Base-by-base conservation (phyloP, 2,329 filamentous ascomycete genomes). In the Epichloe gansuensis region DNA sequence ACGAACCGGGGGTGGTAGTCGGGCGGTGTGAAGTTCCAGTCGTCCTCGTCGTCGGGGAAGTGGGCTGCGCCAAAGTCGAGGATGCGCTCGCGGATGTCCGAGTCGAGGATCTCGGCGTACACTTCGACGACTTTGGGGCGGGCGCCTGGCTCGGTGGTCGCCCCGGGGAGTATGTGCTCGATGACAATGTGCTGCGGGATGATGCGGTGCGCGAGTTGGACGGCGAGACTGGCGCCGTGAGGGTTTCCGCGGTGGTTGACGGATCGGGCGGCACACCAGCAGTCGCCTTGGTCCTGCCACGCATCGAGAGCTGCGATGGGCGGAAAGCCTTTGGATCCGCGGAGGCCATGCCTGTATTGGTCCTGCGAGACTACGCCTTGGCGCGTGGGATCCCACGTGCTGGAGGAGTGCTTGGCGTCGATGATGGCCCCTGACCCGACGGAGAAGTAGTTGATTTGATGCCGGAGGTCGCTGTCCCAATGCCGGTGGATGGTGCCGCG, bases 261-360 rank as follows among this genome's bases (percentile, higher is more conserved):
- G 0, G 69, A 68, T 3, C 61, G 63, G 0, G 72, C 75, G 4
- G 84, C 82, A 65, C 91, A 97, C 86, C 89, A 97, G 67, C 89
- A 94, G 55, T 97, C 87, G 21, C 86, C 87, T 36, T 84, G 77
- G 47, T 95, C 87, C 9, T 82, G 72, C 89, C 90, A 95, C 3
- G 73, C 68, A 2, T 52, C 49, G 2, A 95, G 73, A 1, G 85
- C 88, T 0, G 73, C 66, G n/a, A 70, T 60, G 0, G 76, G 74
- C 1, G 74, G 68, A 3, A 53, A 50, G 34, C 51, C 38, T 8
- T 17, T 50, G 1, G 58, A 57, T 39, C 57, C 56, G 2, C 50
- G 41, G 21, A 61, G 4, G 1, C 62, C 64, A 5, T 59, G 58
- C 31, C 55, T 49, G 31, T 54, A 55, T 0, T 55, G 51, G 5